Evolutionary conservation across 768 basidiomycete genomes (phyloP).

Genomic region (Serpula lacrymans): DNA sequence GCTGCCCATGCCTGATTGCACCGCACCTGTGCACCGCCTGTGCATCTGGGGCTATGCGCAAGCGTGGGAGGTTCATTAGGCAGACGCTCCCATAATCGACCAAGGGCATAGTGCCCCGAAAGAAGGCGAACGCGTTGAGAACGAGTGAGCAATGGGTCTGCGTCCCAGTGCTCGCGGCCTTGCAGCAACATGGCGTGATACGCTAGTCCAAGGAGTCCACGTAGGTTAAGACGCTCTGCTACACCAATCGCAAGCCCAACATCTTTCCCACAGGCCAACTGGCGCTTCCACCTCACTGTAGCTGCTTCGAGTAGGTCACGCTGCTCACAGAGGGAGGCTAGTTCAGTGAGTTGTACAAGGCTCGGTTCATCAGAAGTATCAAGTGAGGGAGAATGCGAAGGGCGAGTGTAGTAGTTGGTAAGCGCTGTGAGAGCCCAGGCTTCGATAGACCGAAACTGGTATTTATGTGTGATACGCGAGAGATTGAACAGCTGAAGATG

Average conservation of each 20-base stretch:
- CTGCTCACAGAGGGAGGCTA: constrained; percentile 49
- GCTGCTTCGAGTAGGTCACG: constrained; percentile 40
- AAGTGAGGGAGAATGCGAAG: constrained; percentile 16
- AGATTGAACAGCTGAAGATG: constrained; percentile 42
- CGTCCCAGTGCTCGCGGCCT: constrained; percentile 47
- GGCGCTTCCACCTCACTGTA: constrained; percentile 43
- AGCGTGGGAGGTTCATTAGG: constrained; percentile 40
- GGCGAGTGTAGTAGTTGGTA: constrained; percentile 33
- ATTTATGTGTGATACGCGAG: constrained; percentile 46
- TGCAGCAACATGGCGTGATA: constrained; percentile 52
- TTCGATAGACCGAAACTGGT: constrained; percentile 44
- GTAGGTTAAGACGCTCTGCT: constrained; percentile 46
- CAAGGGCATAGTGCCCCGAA: constrained; percentile 50
- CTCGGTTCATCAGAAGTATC: constrained; percentile 33
- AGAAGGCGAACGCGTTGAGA: constrained; percentile 51
- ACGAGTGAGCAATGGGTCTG: constrained; percentile 41
- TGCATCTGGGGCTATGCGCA: constrained; percentile 40
- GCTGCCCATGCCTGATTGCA: constrained; percentile 44
- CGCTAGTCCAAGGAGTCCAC: constrained; percentile 44
- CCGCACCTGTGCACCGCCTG: constrained; percentile 31
- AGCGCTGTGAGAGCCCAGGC: constrained; percentile 43
- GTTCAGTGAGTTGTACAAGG: constrained; percentile 48
- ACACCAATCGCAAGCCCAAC: constrained; percentile 42
- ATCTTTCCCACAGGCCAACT: constrained; percentile 42
- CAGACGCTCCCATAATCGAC: constrained; percentile 42